Evolutionary conservation across 169 alveolate genomes (phyloP).

Genomic region (Amoebophrya sp.): DNA sequence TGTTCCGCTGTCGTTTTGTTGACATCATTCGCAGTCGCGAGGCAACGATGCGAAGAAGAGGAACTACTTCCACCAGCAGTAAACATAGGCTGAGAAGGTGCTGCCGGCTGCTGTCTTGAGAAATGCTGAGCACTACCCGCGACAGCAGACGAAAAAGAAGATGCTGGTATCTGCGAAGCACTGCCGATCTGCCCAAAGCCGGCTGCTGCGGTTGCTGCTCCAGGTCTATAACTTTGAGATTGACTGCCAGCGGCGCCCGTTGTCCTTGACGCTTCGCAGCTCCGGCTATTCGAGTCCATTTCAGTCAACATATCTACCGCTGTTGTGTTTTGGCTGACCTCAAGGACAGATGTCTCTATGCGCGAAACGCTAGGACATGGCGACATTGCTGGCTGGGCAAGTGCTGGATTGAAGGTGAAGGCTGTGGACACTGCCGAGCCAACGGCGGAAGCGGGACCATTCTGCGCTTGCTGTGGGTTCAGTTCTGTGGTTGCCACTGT

Average conservation of each 20-base stretch:
- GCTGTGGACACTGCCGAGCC: not conserved
- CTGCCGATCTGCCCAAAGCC: too few relatives aligned
- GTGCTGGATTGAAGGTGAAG: not conserved
- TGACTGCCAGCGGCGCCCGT: not conserved
- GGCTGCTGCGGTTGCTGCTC: too few relatives aligned
- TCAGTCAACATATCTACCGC: not conserved
- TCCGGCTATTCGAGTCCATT: too few relatives aligned
- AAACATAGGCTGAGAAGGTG: not conserved
- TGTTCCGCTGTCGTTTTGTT: not conserved
- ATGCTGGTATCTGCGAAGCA: too few relatives aligned
- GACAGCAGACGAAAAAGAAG: too few relatives aligned
- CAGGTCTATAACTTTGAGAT: too few relatives aligned
- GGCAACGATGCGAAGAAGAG: not conserved
- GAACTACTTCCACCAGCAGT: not conserved
- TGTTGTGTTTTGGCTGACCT: not conserved
- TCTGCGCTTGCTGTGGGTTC: too few relatives aligned
- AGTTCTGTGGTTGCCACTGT: too few relatives aligned
- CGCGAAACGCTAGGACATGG: not conserved
- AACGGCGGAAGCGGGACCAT: not conserved
- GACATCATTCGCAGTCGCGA: not conserved
- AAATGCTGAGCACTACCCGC: too few relatives aligned
- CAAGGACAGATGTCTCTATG: not conserved
- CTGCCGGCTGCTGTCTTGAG: not conserved
- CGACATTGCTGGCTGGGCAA: not conserved
- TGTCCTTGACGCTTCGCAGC: not conserved